Conservation (phyloP, 192 early-diverging fungal genomes). For the Umbelopsis ramanniana region DNA sequence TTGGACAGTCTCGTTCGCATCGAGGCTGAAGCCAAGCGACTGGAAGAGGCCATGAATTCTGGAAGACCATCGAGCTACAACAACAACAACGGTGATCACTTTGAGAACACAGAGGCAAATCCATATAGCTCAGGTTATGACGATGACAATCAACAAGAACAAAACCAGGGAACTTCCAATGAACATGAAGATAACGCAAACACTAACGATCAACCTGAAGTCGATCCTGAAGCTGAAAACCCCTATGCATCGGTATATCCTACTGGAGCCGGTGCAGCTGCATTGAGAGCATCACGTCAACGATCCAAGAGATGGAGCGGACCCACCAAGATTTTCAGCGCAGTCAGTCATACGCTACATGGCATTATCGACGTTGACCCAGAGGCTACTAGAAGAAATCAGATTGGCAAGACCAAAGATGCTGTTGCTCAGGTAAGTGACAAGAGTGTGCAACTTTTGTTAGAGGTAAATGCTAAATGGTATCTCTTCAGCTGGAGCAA, state of each 20-base stretch:
- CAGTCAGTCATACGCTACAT: conserved; percentile 76
- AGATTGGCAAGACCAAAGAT: conserved; percentile 87
- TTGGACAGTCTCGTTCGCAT: conserved; percentile 66
- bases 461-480: neutral
- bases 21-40: conserved; percentile 72
- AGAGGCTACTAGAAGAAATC: conserved; percentile 83
- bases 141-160: neutral
- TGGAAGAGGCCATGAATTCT: conserved; percentile 65
- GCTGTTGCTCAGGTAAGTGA: conserved; percentile 61
- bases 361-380: conserved; percentile 97
- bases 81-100: neutral
- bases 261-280: conserved; percentile 22
- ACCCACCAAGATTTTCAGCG: conserved; percentile 56
- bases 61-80: conserved; percentile 13
- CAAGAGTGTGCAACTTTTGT: neutral
- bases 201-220: neutral
- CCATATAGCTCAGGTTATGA: neutral
- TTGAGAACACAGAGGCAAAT: neutral
- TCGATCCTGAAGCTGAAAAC: conserved; percentile 11
- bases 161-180: neutral
- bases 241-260: conserved; percentile 21
- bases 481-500: conserved; percentile 64
- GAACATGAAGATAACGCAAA: neutral
- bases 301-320: conserved; percentile 44
- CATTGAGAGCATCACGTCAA: conserved; percentile 29